Conservation (phyloP, 2,329 filamentous ascomycete genomes). For the Ceratocystis colombiana region DNA sequence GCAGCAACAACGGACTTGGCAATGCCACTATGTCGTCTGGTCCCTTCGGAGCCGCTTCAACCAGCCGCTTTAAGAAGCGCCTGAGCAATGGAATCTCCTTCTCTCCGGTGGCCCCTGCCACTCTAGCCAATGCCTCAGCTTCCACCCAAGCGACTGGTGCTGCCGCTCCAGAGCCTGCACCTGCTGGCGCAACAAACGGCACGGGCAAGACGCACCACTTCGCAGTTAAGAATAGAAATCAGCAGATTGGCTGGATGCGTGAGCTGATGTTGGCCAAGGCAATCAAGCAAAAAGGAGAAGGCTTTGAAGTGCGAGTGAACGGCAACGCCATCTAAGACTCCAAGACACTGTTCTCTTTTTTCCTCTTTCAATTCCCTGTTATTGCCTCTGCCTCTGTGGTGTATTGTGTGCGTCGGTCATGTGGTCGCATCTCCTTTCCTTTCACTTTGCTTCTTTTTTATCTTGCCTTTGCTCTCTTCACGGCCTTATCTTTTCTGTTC, state of each 20-base stretch:
- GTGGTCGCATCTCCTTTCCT: slow-evolving; percentile 20
- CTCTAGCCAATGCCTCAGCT: slow-evolving; percentile 37
- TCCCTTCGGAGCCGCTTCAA: slow-evolving; percentile 11
- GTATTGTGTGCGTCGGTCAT: slow-evolving; percentile 10
- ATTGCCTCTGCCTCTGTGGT: slow-evolving; percentile 5
- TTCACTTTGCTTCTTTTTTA: slow-evolving; percentile 25
- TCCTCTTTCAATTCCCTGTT: slow-evolving; percentile 20
- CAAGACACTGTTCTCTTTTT: slow-evolving; percentile 18
- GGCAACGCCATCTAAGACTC: slow-evolving; percentile 56
- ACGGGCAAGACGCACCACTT: slow-evolving; percentile 86
- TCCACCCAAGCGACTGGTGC: slow-evolving; percentile 29
- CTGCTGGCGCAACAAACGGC: slow-evolving; percentile 44
- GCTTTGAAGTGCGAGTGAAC: slow-evolving; percentile 73
- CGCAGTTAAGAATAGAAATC: slow-evolving; percentile 73
- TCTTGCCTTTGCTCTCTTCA: slow-evolving; percentile 24
- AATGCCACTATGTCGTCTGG: neutral
- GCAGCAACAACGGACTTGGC: slow-evolving; percentile 32
- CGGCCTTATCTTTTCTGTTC: slow-evolving; percentile 21
- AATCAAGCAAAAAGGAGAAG: slow-evolving; percentile 70
- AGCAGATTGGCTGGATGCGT: slow-evolving; percentile 95
- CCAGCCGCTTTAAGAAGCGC: slow-evolving; percentile 22
- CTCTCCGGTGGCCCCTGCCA: slow-evolving; percentile 30
- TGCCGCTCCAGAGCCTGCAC: slow-evolving; percentile 29
- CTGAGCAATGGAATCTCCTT: slow-evolving; percentile 10
- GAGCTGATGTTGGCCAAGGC: slow-evolving; percentile 88